Evolutionary conservation across 2,329 filamentous ascomycete species (phyloP).

Genomic region (Diaporthe humulicola): DNA sequence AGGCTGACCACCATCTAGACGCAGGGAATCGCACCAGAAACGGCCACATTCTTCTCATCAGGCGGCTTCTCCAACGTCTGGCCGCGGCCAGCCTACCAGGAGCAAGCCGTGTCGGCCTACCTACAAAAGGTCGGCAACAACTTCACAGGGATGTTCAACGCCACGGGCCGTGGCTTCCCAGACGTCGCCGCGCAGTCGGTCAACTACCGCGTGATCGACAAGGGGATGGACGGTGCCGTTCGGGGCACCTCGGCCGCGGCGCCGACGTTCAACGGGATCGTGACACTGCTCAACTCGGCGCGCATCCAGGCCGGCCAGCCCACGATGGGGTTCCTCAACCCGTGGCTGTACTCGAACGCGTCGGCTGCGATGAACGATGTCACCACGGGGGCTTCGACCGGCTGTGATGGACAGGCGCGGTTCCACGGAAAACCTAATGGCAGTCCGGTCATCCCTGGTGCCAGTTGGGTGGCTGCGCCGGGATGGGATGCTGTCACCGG

Average conservation of each 20-base stretch:
- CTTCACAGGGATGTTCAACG: conserved; percentile 36
- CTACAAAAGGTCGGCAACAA: conserved; percentile 9
- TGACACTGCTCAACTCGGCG: conserved; percentile 69
- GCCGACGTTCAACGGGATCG: conserved; percentile 67
- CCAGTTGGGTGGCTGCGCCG: conserved; percentile 35
- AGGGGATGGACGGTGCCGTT: conserved; percentile 48
- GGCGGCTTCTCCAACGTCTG: conserved; percentile 49
- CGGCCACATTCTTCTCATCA: conserved; percentile 61
- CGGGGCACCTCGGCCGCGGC: conserved; percentile 59
- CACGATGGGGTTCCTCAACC: conserved; percentile 62
- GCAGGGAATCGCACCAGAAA: conserved; percentile 50
- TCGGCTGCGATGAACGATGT: conserved; percentile 50
- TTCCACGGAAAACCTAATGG: conserved; percentile 29
- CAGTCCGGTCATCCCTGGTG: conserved; percentile 34
- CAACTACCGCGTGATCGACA: conserved; percentile 54
- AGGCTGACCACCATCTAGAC: conserved; percentile 50
- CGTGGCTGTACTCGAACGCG: conserved; percentile 56
- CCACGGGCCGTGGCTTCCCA: conserved; percentile 68
- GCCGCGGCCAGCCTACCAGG: conserved; percentile 42
- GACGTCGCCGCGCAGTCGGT: conserved; percentile 65
- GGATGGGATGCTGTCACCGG: conserved; percentile 42
- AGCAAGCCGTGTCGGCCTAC: conserved; percentile 39
- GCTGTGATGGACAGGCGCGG: conserved; percentile 35
- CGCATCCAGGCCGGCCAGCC: conserved; percentile 59
- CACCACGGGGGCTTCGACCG: conserved; percentile 47